These are phyloP conservation scores for Silene coronaria DNA, from an alignment of 179 eudicot species.

Conservation along the genomic window DNA sequence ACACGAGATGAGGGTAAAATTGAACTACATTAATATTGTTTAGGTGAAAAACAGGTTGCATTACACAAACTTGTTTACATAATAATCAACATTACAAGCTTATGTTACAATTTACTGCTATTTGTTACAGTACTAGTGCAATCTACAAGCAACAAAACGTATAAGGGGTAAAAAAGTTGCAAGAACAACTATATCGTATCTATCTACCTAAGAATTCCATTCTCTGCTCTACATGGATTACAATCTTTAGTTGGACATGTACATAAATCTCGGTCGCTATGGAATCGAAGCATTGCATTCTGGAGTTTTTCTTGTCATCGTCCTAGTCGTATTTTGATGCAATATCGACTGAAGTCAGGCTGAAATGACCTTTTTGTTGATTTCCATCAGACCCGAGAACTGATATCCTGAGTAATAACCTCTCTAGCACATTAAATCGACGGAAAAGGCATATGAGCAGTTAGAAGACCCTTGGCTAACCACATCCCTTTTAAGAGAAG, in stretches of 20 bases:
- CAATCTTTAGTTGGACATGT: constrained; percentile 28
- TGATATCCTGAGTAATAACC: constrained; percentile 16
- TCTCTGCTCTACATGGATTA: constrained; percentile 23
- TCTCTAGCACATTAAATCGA: constrained; percentile 51
- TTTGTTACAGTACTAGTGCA: constrained; percentile 13
- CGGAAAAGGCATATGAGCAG: constrained; percentile 78
- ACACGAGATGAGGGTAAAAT: too few relatives aligned
- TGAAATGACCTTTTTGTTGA: background rate
- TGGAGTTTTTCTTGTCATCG: too few relatives aligned
- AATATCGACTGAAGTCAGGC: background rate
- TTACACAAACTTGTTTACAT: background rate
- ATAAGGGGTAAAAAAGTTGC: constrained; percentile 8
- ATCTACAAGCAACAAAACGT: constrained; percentile 27
- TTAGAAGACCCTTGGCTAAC: constrained; percentile 67
- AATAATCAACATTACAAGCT: constrained; percentile 20
- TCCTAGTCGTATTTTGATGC: background rate
- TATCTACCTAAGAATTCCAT: constrained; percentile 15
- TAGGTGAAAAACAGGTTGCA: too few relatives aligned
- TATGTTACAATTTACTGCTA: constrained; percentile 23
- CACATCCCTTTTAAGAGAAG: constrained; percentile 45
- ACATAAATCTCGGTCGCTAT: constrained; percentile 21
- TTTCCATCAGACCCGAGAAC: background rate
- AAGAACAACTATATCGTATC: constrained; percentile 7
- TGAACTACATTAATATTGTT: too few relatives aligned
- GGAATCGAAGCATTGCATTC: background rate